Conservation (phyloP, 148 eudicot genomes). For the Rhododendron ferrugineum region DNA sequence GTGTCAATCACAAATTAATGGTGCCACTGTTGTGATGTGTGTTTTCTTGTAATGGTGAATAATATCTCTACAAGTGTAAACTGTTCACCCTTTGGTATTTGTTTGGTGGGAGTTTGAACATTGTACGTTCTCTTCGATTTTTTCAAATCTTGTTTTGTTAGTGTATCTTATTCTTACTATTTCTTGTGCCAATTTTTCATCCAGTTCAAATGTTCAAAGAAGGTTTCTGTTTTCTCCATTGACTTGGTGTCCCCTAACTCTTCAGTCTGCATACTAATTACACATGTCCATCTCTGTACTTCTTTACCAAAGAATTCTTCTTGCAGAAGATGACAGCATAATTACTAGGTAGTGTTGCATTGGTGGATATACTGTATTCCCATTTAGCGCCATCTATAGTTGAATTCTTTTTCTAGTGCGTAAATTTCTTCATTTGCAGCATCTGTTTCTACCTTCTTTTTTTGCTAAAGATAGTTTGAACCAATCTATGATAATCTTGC, state of each 20-base stretch:
- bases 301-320: background rate
- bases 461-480: background rate
- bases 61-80: background rate
- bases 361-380: background rate
- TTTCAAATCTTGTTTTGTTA: background rate
- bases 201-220: background rate
- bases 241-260: background rate
- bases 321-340: conserved; percentile 1
- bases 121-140: background rate
- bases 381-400: background rate
- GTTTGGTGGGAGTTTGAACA: background rate
- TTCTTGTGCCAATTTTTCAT: background rate
- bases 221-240: background rate
- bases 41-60: background rate
- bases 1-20: background rate
- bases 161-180: background rate
- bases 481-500: background rate
- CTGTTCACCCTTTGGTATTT: background rate
- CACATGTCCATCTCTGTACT: background rate
- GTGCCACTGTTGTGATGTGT: background rate
- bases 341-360: background rate
- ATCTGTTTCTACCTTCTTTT: background rate
- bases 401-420: background rate
- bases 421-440: background rate
- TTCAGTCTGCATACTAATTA: background rate